Percentiles rank a stretch among this genome's conserved stretches.
phyloP scores from a whole-genome alignment of 768 basidiomycete species.

The Rubroboletus pulcherrimus region DNA sequence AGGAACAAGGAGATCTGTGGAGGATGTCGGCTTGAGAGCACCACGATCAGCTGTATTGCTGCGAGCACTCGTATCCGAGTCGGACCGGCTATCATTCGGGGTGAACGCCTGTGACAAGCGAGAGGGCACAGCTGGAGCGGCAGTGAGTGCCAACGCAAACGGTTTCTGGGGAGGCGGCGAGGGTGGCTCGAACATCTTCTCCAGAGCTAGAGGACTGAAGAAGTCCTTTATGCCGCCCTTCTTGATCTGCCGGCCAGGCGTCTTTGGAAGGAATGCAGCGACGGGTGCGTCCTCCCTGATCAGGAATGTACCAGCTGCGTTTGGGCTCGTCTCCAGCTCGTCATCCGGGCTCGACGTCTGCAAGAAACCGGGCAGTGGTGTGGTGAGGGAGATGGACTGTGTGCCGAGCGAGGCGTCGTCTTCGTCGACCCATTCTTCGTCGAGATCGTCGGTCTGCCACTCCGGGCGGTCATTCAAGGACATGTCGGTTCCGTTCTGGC shows the following conservation, averaged over 20 bases:
- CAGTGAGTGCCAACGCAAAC: conserved; percentile 18
- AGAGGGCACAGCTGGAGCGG: conserved; percentile 33
- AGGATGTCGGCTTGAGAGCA: conserved; percentile 3
- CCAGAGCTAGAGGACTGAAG: conserved; percentile 83
- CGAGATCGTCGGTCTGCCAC: conserved; percentile 88
- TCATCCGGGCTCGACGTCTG: conserved; percentile 40
- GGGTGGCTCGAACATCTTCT: conserved; percentile 92
- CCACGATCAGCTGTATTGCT: conserved; percentile 10
- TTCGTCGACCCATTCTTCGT: conserved; percentile 86
- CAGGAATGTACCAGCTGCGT: conserved; percentile 65
- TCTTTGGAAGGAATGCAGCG: conserved; percentile 57
- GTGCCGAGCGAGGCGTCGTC: conserved; percentile 40
- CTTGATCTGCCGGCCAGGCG: conserved; percentile 54
- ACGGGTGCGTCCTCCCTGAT: conserved; percentile 64
- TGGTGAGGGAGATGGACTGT: conserved; percentile 57
- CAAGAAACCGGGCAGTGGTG: conserved; percentile 47
- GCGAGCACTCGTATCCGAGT: conserved; percentile 18
- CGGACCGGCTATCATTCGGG: conserved; percentile 28
- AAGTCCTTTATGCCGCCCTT: conserved; percentile 71
- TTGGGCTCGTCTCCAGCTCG: conserved; percentile 29
- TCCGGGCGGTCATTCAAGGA: conserved; percentile 43
- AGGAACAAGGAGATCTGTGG: conserved; percentile 5
- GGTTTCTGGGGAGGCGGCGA: conserved; percentile 55
- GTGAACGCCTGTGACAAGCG: conserved; percentile 37
- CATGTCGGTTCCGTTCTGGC: conserved; percentile 1